Percentiles rank a stretch among this genome's conserved stretches.
phyloP scores from a whole-genome alignment of 768 basidiomycete genomes.

The Kwoniella botswanensis region DNA sequence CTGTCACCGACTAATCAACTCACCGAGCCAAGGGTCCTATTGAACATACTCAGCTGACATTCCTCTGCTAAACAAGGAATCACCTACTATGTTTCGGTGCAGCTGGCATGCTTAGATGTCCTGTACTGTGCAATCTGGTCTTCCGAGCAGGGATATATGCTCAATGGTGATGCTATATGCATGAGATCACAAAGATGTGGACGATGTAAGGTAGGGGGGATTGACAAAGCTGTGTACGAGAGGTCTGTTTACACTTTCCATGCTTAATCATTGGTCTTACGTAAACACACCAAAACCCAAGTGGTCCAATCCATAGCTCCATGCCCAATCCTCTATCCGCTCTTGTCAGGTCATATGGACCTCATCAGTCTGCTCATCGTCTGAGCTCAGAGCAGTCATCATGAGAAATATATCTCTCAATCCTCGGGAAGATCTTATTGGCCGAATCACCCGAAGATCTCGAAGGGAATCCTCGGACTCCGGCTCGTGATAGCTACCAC shows the following conservation, averaged over 20 bases:
- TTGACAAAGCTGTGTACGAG: not conserved
- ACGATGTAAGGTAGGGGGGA: not conserved
- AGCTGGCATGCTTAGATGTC: not conserved
- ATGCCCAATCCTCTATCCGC: too few relatives aligned
- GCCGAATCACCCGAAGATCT: too few relatives aligned
- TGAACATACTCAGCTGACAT: not conserved
- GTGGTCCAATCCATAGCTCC: too few relatives aligned
- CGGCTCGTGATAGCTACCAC: too few relatives aligned
- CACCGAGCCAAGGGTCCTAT: slow-evolving; percentile 18
- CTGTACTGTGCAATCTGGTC: not conserved
- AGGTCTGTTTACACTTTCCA: not conserved
- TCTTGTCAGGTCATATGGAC: too few relatives aligned
- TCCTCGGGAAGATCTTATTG: too few relatives aligned
- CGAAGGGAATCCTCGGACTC: too few relatives aligned
- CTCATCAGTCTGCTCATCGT: too few relatives aligned
- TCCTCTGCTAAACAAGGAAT: not conserved
- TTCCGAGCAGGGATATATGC: not conserved
- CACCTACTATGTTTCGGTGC: slow-evolving; percentile 12
- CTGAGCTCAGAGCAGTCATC: too few relatives aligned
- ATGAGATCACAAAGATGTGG: too few relatives aligned
- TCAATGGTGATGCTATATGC: too few relatives aligned
- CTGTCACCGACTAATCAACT: not conserved
- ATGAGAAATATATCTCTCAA: too few relatives aligned
- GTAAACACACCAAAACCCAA: not conserved
- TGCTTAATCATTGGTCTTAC: not conserved